Evolutionary conservation across 306 rosid species (phyloP).

Genomic region (Castanopsis chinensis): DNA sequence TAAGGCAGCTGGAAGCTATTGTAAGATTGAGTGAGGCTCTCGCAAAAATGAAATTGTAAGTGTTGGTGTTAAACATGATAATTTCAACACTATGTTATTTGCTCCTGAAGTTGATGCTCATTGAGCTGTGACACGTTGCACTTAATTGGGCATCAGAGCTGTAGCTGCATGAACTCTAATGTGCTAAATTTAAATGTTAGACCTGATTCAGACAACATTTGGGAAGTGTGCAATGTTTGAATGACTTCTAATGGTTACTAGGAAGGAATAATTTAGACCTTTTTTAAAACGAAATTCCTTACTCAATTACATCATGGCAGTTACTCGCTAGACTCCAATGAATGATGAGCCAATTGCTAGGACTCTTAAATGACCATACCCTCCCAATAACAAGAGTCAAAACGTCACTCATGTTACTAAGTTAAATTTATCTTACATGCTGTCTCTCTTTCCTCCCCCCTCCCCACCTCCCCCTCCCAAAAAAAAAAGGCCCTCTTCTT

Average conservation of each 20-base stretch:
- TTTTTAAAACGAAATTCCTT: no score
- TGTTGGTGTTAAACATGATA: constrained; percentile 14
- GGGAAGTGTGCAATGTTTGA: no score
- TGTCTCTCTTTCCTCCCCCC: background rate
- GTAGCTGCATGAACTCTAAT: background rate
- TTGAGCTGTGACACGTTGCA: background rate
- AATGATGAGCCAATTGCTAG: background rate
- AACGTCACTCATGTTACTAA: background rate
- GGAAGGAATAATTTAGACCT: background rate
- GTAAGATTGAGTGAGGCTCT: constrained; percentile 93
- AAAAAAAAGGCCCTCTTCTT: background rate
- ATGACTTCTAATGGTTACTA: background rate
- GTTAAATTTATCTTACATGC: background rate
- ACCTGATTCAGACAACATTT: no score
- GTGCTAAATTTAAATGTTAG: no score
- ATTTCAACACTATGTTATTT: background rate
- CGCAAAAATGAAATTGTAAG: constrained; percentile 97
- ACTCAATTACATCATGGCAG: background rate
- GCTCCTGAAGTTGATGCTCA: background rate
- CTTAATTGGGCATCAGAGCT: background rate
- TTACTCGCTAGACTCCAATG: background rate
- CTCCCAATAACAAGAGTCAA: background rate
- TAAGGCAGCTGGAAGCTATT: constrained; percentile 96
- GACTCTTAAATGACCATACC: background rate
- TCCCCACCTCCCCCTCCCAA: no score